Conservation (phyloP, 2,329 filamentous ascomycete genomes). For the Arthrobotrys iridis region DNA sequence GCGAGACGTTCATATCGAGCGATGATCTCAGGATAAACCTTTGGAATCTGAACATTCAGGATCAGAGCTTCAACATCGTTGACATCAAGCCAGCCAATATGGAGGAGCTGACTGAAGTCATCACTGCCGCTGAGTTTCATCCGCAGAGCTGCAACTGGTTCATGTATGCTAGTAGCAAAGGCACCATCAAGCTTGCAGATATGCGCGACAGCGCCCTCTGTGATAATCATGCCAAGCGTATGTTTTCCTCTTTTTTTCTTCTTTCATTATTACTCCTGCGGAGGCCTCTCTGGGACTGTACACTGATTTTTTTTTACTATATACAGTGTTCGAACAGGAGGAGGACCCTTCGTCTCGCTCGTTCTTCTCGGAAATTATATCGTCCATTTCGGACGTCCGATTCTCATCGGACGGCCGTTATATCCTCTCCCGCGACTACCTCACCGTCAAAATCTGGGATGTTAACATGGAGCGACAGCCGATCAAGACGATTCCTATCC, state of each 20-base stretch:
- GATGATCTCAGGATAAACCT: constrained; percentile 97
- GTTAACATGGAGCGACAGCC: constrained; percentile 99
- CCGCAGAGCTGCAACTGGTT: constrained; percentile 99
- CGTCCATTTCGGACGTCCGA: constrained; percentile 96
- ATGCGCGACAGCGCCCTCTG: constrained; percentile 98
- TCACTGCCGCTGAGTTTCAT: constrained; percentile 97
- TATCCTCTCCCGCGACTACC: constrained; percentile 95
- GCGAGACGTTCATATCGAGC: constrained; percentile 98
- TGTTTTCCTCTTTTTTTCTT: constrained; percentile 59
- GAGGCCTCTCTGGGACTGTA: too few species aligned
- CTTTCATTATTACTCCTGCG: background rate
- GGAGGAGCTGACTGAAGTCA: constrained; percentile 98
- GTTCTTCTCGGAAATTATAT: constrained; percentile 99
- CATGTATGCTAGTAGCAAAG: constrained; percentile 99
- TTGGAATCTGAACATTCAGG: constrained; percentile 99
- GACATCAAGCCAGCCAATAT: constrained; percentile 99
- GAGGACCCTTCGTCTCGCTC: constrained; percentile 96
- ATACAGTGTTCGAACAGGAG: constrained; percentile 94
- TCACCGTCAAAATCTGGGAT: constrained; percentile 99
- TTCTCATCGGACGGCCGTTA: constrained; percentile 97
- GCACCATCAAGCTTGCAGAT: constrained; percentile 97
- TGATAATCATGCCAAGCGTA: constrained; percentile 94
- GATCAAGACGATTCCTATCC: constrained; percentile 97
- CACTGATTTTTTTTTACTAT: constrained; percentile 46
- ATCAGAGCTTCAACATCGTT: constrained; percentile 99